phyloP scores from a whole-genome alignment of 768 basidiomycete genomes.

The Baorangia bicolor region DNA sequence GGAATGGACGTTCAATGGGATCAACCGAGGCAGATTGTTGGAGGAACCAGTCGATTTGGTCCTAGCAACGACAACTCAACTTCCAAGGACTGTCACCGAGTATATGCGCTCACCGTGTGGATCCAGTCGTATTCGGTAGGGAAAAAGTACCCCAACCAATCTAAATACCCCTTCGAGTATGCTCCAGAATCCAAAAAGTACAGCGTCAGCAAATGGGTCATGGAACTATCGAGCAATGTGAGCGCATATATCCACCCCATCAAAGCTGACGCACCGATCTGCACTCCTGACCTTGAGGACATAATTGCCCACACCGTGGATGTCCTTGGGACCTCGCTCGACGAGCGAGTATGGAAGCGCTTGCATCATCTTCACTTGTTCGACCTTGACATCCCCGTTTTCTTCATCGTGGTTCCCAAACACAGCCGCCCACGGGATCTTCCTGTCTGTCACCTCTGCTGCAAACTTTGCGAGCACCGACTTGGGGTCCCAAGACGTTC shows the following conservation, averaged over 20 bases:
- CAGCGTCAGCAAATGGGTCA: slow-evolving; percentile 83
- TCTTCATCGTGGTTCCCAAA: slow-evolving; percentile 96
- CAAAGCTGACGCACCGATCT: slow-evolving; percentile 61
- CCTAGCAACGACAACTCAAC: slow-evolving; percentile 24
- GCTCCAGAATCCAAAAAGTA: slow-evolving; percentile 91
- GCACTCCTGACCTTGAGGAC: slow-evolving; percentile 80
- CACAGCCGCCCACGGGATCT: slow-evolving; percentile 87
- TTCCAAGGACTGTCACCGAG: not conserved
- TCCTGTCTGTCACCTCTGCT: slow-evolving; percentile 64
- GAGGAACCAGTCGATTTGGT: slow-evolving; percentile 90
- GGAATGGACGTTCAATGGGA: slow-evolving; percentile 80
- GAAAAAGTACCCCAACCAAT: slow-evolving; percentile 59
- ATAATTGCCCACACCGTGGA: slow-evolving; percentile 93
- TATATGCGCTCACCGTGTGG: slow-evolving; percentile 47
- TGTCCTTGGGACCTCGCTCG: slow-evolving; percentile 73
- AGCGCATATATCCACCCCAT: not conserved
- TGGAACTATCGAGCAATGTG: slow-evolving; percentile 54
- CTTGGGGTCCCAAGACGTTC: slow-evolving; percentile 84
- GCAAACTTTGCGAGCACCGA: slow-evolving; percentile 91
- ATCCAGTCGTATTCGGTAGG: slow-evolving; percentile 86
- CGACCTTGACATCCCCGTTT: slow-evolving; percentile 55
- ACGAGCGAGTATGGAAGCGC: slow-evolving; percentile 84
- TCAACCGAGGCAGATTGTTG: slow-evolving; percentile 75
- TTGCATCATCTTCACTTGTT: slow-evolving; percentile 71
- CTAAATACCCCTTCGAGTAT: slow-evolving; percentile 59